These are phyloP conservation scores for Sarocladiaceae sp. DNA, from an alignment of 2,329 filamentous ascomycete species.

Conservation along the genomic window DNA sequence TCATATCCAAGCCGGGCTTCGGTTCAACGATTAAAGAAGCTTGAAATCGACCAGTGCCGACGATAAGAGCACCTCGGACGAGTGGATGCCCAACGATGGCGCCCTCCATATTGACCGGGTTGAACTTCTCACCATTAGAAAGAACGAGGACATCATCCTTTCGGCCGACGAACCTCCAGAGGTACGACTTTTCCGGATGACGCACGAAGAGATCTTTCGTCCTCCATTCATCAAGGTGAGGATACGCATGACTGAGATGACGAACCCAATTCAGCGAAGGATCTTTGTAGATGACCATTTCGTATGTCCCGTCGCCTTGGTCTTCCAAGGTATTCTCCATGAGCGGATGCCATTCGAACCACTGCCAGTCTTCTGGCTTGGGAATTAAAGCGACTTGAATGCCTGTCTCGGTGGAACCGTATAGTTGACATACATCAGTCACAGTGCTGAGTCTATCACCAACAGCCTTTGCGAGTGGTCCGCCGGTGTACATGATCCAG, in stretches of 20 bases:
- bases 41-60: slow-evolving; percentile 24
- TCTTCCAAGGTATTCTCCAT: slow-evolving; percentile 18
- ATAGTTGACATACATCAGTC: slow-evolving; percentile 20
- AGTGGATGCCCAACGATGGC: slow-evolving; percentile 23
- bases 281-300: slow-evolving; percentile 26
- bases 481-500: slow-evolving; percentile 22
- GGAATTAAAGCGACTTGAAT: slow-evolving; percentile 15
- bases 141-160: slow-evolving; percentile 37
- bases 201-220: slow-evolving; percentile 41
- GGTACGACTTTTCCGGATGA: slow-evolving; percentile 26
- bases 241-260: slow-evolving; percentile 37
- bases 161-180: slow-evolving; percentile 32
- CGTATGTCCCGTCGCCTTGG: slow-evolving; percentile 22
- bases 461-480: slow-evolving; percentile 20
- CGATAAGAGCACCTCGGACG: slow-evolving; percentile 26
- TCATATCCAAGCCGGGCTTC: slow-evolving; percentile 13
- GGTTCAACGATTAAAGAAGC: slow-evolving; percentile 32
- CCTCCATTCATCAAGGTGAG: slow-evolving; percentile 33
- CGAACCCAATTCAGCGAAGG: slow-evolving; percentile 21
- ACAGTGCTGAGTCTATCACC: slow-evolving; percentile 24
- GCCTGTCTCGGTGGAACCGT: slow-evolving; percentile 28
- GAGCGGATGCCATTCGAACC: slow-evolving; percentile 19
- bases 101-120: slow-evolving; percentile 32
- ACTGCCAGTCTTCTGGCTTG: slow-evolving; percentile 25
- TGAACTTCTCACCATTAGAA: slow-evolving; percentile 37